Evolutionary conservation across 768 basidiomycete species (phyloP), one percentile per base, ranked within the genome.

Genomic region (Boletus rufocinnamomeus): DNA sequence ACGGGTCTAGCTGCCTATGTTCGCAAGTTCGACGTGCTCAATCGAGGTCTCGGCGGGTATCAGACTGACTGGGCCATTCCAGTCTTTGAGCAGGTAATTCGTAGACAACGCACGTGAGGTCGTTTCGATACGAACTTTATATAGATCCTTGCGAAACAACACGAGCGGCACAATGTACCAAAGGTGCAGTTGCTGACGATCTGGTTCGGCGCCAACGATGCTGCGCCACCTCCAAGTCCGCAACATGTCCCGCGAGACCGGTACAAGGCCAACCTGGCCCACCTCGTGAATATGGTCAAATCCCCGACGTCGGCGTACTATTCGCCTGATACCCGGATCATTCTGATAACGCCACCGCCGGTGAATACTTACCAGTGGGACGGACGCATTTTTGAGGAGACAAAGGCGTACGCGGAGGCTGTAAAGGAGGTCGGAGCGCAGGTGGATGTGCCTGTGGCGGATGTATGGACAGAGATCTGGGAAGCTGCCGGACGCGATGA

Each of bases 171-270:
- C 23, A 73, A 80, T 52, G 76, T 77, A 38, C 86, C 89, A 9
- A 83, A 79, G 46, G 79, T 94, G 37, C 84, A 83, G 43, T 72
- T 95, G n/a, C 77, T 95, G 58, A 84, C 84, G 7, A 85, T 96
- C 67, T 97, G 93, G 93, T 91, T 91, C 59, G 94, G 94, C 49
- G 87, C 87, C 17, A 98, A 98, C 74, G 95, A 98, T 70, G 84
- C 95, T 7, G 84, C 82, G 63, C 77, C 91, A 50, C 71, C 75
- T 30, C 82, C 82, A 0, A 84, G 81, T 21, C 73, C 78, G 17
- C 95, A 96, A 67, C 88, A 93, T 68, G 89, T 95, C 45, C 88
- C 93, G 4, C 74, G 91, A 28, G 72, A 77, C 21, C 76, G 77
- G 49, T 96, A 85, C 78, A 79, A 75, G 35, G 70, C 74, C 50